Conservation (phyloP, 257 asterid genomes). For the Solanum pinnatisectum region DNA sequence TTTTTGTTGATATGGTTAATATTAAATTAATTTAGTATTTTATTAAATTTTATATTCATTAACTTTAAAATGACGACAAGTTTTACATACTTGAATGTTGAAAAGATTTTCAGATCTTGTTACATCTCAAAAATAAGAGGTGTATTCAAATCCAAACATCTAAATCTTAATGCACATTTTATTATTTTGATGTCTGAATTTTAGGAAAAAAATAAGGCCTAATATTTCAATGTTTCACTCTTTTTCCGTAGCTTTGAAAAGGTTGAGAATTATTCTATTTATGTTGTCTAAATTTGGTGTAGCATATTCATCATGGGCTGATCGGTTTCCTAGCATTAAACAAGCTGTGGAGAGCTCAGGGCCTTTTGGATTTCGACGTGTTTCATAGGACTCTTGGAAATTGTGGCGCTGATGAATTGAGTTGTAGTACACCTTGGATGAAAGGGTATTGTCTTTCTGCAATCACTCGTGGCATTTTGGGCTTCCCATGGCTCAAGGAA, state of each 20-base stretch:
- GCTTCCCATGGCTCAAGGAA: background rate
- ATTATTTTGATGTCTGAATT: background rate
- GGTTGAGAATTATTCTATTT: background rate
- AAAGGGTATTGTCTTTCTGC: background rate
- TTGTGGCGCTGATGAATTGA: background rate
- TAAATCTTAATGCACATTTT: background rate
- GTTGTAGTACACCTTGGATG: background rate
- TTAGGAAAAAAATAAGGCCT: background rate
- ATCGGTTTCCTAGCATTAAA: slow-evolving; percentile 51
- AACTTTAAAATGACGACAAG: background rate
- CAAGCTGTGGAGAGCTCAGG: slow-evolving; percentile 40
- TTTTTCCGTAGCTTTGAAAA: background rate
- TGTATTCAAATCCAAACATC: background rate
- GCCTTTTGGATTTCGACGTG: background rate
- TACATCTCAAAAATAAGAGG: background rate
- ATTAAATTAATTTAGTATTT: background rate
- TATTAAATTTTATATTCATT: background rate
- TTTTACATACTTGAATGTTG: background rate
- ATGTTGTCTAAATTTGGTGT: slow-evolving; percentile 3
- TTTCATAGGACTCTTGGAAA: background rate
- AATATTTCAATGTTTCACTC: background rate
- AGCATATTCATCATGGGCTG: slow-evolving; percentile 68
- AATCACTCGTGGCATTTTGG: background rate
- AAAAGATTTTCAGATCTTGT: background rate
- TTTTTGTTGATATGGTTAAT: background rate